A percentile compares a stretch with the other conserved stretches of the same genome.
These are phyloP conservation scores for Sphaceloma murrayae DNA, from an alignment of 2,329 filamentous ascomycete species.

Conservation along the genomic window DNA sequence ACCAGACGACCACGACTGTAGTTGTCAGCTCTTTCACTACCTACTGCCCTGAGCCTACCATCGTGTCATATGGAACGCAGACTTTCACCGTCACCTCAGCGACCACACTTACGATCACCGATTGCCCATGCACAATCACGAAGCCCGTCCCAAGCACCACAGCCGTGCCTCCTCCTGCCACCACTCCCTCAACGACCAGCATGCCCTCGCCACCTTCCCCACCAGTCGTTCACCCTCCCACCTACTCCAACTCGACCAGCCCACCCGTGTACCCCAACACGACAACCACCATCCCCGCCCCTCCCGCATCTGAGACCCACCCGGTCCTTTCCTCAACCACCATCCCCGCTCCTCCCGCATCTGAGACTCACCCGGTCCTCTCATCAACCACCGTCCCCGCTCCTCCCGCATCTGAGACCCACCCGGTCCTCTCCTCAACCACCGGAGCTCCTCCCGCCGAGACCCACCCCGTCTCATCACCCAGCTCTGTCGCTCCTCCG, in stretches of 20 bases:
- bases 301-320: neutral
- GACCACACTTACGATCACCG: conserved; percentile 23
- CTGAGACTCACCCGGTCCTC: neutral
- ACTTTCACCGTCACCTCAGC: conserved; percentile 58
- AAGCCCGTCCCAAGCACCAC: conserved; percentile 3
- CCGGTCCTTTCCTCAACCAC: neutral
- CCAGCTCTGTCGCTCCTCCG: neutral
- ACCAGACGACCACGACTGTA: conserved; percentile 42
- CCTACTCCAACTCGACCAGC: conserved; percentile 5
- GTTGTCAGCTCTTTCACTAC: conserved; percentile 56
- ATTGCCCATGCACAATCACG: conserved; percentile 21
- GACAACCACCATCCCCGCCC: neutral
- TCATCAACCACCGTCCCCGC: neutral
- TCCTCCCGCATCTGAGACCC: neutral
- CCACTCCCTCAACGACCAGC: conserved; percentile 8
- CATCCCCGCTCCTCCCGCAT: neutral
- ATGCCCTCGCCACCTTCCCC: neutral
- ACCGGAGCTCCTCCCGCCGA: neutral
- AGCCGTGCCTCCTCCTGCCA: conserved; percentile 4
- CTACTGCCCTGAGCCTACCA: conserved; percentile 60
- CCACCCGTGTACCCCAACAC: conserved; percentile 3
- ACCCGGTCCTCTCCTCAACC: neutral
- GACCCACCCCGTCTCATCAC: neutral
- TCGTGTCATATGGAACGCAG: conserved; percentile 52
- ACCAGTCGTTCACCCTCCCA: neutral